phyloP scores from a whole-genome alignment of 2,329 filamentous ascomycete species.

The Fusarium dimerum region DNA sequence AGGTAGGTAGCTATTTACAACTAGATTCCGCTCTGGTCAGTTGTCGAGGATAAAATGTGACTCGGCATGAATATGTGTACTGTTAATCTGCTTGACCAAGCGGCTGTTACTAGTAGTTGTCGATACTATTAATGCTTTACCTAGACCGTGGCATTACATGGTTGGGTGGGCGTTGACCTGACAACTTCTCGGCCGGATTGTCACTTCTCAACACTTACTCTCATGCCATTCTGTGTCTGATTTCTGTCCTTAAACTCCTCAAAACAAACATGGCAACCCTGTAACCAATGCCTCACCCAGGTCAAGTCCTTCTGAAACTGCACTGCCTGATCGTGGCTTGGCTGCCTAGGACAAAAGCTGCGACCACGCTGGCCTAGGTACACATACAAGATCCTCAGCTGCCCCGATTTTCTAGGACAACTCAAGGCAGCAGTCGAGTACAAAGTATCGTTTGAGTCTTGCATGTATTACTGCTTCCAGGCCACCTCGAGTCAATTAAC shows the following conservation, averaged over 20 bases:
- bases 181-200: too few species aligned
- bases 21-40: background rate
- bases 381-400: slow-evolving; percentile 9
- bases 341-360: slow-evolving; percentile 16
- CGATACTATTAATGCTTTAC: too few species aligned
- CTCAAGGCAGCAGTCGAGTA: slow-evolving; percentile 29
- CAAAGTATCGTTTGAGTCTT: slow-evolving; percentile 14
- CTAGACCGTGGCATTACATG: too few species aligned
- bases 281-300: too few species aligned
- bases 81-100: background rate
- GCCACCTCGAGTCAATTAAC: too few species aligned
- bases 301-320: slow-evolving; percentile 16
- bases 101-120: too few species aligned
- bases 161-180: too few species aligned
- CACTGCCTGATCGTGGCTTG: slow-evolving; percentile 14
- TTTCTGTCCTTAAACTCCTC: too few species aligned
- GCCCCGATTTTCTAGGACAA: slow-evolving; percentile 8
- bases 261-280: too few species aligned
- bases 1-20: slow-evolving; percentile 1
- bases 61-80: background rate
- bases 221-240: too few species aligned
- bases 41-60: background rate
- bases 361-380: slow-evolving; percentile 21
- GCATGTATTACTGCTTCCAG: too few species aligned
- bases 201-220: too few species aligned